phyloP scores from a whole-genome alignment of 2,329 filamentous ascomycete species.

The Colletotrichum acutatum region DNA sequence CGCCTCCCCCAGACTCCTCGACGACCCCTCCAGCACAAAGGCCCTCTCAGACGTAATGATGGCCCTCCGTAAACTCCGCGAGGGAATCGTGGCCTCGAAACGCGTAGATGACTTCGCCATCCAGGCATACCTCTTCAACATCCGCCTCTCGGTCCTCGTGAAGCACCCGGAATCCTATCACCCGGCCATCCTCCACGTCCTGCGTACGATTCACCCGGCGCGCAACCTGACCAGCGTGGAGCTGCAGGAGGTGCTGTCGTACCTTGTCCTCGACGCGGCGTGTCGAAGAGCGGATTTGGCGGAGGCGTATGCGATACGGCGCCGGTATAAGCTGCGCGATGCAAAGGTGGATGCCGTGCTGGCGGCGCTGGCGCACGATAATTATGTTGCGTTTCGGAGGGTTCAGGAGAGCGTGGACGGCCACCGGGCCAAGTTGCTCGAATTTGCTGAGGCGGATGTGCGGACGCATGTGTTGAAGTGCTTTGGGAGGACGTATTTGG shows the following conservation, averaged over 20 bases:
- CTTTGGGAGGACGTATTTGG: constrained; percentile 84
- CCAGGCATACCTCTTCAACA: constrained; percentile 92
- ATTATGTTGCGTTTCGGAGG: constrained; percentile 84
- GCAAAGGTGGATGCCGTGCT: constrained; percentile 76
- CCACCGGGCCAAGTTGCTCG: constrained; percentile 82
- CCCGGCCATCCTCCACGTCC: constrained; percentile 83
- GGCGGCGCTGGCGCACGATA: constrained; percentile 78
- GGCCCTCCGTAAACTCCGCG: constrained; percentile 90
- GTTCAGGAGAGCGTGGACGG: constrained; percentile 80
- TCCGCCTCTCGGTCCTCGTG: constrained; percentile 83
- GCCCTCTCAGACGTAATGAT: constrained; percentile 81
- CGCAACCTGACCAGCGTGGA: constrained; percentile 78
- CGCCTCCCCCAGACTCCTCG: constrained; percentile 31
- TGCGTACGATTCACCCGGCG: constrained; percentile 75
- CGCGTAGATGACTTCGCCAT: constrained; percentile 84
- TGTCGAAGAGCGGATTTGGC: constrained; percentile 82
- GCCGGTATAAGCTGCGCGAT: constrained; percentile 71
- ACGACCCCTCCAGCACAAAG: constrained; percentile 57
- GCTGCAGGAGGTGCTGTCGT: constrained; percentile 81
- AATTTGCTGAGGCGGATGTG: constrained; percentile 81
- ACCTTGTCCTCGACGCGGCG: constrained; percentile 87
- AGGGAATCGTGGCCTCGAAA: constrained; percentile 84
- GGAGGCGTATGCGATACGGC: constrained; percentile 76
- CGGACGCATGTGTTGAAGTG: constrained; percentile 85
- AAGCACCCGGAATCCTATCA: constrained; percentile 90